These are phyloP conservation scores for Amanita muscaria DNA, from an alignment of 768 basidiomycete species.

Conservation along the genomic window DNA sequence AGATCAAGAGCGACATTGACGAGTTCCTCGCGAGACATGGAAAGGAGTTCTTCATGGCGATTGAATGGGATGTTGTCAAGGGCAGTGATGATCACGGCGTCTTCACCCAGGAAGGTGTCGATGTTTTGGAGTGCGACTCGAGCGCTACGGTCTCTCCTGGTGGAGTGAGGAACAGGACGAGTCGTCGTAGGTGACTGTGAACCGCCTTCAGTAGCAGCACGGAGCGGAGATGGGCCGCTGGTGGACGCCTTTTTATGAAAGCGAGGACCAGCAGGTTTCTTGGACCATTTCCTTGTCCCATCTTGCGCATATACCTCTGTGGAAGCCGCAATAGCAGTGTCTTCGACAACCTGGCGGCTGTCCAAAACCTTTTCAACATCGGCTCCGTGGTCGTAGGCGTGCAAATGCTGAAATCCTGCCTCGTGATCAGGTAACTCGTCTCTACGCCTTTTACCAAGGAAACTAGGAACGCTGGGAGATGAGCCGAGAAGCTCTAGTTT, in stretches of 20 bases:
- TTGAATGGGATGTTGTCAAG: constrained; percentile 55
- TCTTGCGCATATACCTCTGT: constrained; percentile 2
- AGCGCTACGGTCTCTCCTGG: constrained; percentile 12
- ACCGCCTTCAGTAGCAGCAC: neutral
- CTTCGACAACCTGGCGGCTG: neutral
- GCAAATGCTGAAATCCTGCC: constrained; percentile 7
- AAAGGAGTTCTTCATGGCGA: constrained; percentile 64
- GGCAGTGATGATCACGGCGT: constrained; percentile 56
- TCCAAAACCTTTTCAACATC: neutral
- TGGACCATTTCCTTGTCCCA: constrained; percentile 1
- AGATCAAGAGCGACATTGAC: constrained; percentile 42
- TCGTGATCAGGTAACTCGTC: constrained; percentile 10
- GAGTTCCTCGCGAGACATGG: constrained; percentile 50
- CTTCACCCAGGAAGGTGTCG: constrained; percentile 36
- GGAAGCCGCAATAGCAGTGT: neutral
- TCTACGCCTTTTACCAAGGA: constrained; percentile 21
- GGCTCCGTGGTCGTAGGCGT: neutral
- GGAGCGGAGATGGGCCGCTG: neutral
- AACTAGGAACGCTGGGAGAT: constrained; percentile 9
- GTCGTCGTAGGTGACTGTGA: neutral
- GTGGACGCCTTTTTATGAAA: neutral
- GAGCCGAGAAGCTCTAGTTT: constrained; percentile 26
- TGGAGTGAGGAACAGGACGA: constrained; percentile 1
- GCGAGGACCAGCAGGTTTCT: constrained; percentile 4
- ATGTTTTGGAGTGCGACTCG: constrained; percentile 55